These are phyloP conservation scores for Paspalum vaginatum DNA, from an alignment of 176 grass and related monocot species.

Conservation along the genomic window DNA sequence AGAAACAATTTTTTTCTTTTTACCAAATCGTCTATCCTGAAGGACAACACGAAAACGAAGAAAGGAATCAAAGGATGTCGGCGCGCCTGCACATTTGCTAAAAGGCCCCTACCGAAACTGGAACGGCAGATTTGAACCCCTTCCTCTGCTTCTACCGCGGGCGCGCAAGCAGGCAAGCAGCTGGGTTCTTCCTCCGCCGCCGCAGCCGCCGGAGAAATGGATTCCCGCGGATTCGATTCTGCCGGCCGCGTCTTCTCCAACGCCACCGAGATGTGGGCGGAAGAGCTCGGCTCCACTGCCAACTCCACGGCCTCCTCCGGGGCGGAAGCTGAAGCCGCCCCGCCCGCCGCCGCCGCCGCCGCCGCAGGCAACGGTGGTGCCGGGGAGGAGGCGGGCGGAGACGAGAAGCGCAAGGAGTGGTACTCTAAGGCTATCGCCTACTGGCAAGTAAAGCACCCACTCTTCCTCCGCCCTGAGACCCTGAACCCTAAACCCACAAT, in stretches of 20 bases:
- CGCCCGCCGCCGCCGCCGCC: background rate
- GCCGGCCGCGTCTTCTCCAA: slow-evolving; percentile 71
- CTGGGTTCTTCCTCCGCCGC: slow-evolving; percentile 19
- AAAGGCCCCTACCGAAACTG: background rate
- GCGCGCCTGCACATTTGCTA: background rate
- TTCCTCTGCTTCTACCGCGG: background rate
- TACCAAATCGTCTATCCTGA: background rate
- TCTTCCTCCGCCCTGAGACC: background rate
- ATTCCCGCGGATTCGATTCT: slow-evolving; percentile 76
- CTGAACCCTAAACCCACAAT: slow-evolving; percentile 43
- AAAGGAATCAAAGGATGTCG: too few relatives aligned
- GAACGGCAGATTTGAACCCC: background rate
- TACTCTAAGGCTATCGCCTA: slow-evolving; percentile 95
- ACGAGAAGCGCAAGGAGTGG: slow-evolving; percentile 69
- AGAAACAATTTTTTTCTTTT: background rate
- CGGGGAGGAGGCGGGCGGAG: slow-evolving; percentile 28
- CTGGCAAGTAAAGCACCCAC: slow-evolving; percentile 79
- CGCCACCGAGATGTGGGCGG: slow-evolving; percentile 87
- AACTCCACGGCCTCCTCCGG: slow-evolving; percentile 13
- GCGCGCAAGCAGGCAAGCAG: background rate
- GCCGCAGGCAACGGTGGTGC: slow-evolving; percentile 19
- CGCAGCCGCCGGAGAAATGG: slow-evolving; percentile 54
- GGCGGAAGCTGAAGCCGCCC: slow-evolving; percentile 17
- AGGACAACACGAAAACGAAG: background rate
- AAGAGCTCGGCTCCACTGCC: slow-evolving; percentile 61